Conservation (phyloP, 2,329 filamentous ascomycete genomes). For the Calonectria ilicicola region DNA sequence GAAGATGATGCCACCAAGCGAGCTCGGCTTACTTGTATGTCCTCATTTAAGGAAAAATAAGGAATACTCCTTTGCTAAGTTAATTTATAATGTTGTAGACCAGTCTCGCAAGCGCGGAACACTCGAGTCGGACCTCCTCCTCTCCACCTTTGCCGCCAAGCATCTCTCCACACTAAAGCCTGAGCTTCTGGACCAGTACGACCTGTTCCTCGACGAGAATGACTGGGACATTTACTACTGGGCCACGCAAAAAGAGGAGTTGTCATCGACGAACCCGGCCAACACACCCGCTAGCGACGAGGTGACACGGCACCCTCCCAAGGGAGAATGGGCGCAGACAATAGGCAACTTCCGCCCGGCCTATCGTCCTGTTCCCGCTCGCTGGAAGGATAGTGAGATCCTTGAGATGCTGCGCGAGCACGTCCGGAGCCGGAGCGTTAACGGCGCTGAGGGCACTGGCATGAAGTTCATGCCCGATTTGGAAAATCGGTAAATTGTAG, state of each 20-base stretch:
- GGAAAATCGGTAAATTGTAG: slow-evolving; percentile 28
- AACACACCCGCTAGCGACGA: slow-evolving; percentile 44
- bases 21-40: slow-evolving; percentile 80
- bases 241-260: slow-evolving; percentile 83
- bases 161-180: slow-evolving; percentile 81
- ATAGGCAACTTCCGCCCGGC: slow-evolving; percentile 94
- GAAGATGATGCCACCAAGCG: slow-evolving; percentile 90
- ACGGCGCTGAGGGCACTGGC: slow-evolving; percentile 54
- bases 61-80: neutral
- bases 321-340: slow-evolving; percentile 96
- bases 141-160: slow-evolving; percentile 91
- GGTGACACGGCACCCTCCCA: slow-evolving; percentile 50
- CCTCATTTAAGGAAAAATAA: neutral
- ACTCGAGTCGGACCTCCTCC: slow-evolving; percentile 93
- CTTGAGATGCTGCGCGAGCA: slow-evolving; percentile 82
- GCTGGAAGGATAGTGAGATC: slow-evolving; percentile 89
- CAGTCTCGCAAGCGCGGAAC: slow-evolving; percentile 97
- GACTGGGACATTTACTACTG: slow-evolving; percentile 99
- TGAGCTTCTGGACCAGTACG: slow-evolving; percentile 84
- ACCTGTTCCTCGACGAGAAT: slow-evolving; percentile 96
- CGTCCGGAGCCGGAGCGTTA: slow-evolving; percentile 72
- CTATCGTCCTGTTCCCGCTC: slow-evolving; percentile 86
- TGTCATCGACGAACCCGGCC: slow-evolving; percentile 56
- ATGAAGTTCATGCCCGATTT: slow-evolving; percentile 71
- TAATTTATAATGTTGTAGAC: slow-evolving; percentile 74